A percentile compares a stretch with the other conserved stretches of the same genome.
Evolutionary conservation across 148 eudicot species (phyloP).

Genomic region (Arctostaphylos glauca): DNA sequence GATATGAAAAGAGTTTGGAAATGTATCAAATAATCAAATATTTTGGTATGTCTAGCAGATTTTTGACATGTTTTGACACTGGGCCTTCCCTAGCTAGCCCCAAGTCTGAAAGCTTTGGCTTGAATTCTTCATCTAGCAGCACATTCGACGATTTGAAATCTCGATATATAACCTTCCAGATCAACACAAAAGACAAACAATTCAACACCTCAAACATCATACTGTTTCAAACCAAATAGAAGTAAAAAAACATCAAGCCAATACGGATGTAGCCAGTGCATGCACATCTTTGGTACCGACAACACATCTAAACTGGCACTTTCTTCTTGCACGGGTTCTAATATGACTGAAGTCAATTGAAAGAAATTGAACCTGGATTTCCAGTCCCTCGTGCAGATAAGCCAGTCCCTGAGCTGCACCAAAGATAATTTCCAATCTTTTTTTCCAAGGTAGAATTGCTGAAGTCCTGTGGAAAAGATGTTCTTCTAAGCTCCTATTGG

Average conservation of each 20-base stretch:
- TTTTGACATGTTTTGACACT: too few relatives aligned
- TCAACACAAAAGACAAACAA: conserved; percentile 11
- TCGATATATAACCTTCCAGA: conserved; percentile 63
- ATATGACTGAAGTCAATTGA: background rate
- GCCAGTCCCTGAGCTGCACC: conserved; percentile 90
- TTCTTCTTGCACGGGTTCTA: background rate
- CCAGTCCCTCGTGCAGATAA: conserved; percentile 73
- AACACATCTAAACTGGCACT: background rate
- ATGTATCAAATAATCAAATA: background rate
- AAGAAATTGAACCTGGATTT: conserved; percentile 54
- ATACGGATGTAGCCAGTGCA: background rate
- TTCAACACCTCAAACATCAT: conserved; percentile 2
- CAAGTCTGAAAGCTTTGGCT: conserved; percentile 75
- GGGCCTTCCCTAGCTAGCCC: conserved; percentile 92
- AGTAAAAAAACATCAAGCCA: background rate
- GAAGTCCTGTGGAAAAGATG: conserved; percentile 55
- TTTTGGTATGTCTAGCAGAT: too few relatives aligned
- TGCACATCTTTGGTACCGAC: background rate
- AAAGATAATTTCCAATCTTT: conserved; percentile 62
- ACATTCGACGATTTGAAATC: conserved; percentile 85
- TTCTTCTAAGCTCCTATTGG: conserved; percentile 75
- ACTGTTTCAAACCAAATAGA: background rate
- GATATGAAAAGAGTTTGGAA: background rate
- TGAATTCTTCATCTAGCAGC: conserved; percentile 61
- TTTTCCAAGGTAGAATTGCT: conserved; percentile 60